Conservation (phyloP, 2,329 filamentous ascomycete genomes). For the Anisogramma anomala region DNA sequence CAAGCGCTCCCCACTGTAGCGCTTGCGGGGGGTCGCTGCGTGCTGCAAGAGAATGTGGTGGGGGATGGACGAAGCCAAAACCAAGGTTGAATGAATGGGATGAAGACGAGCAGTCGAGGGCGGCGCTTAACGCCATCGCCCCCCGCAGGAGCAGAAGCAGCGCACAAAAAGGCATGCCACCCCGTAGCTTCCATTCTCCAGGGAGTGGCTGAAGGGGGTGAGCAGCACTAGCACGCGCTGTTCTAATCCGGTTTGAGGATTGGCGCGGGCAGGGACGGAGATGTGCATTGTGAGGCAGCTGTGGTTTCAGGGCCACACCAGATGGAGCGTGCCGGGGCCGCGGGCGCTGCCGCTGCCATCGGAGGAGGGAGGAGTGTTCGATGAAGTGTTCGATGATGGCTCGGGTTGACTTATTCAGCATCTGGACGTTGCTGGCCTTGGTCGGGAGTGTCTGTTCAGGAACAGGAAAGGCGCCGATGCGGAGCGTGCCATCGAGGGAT, state of each 20-base stretch:
- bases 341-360: conserved; percentile 3
- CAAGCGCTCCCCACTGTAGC: not conserved
- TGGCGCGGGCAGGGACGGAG: conserved; percentile 1
- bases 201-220: too few relatives aligned
- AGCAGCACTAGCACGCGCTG: too few relatives aligned
- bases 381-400: conserved; percentile 9
- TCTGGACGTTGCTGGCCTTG: too few relatives aligned
- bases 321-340: conserved; percentile 14
- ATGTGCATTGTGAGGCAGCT: conserved; percentile 12
- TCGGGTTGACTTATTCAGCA: too few relatives aligned
- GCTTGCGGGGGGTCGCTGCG: not conserved
- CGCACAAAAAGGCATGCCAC: conserved; percentile 12
- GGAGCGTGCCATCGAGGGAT: not conserved
- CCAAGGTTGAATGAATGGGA: conserved; percentile 9
- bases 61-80: conserved; percentile 13
- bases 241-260: conserved; percentile 12
- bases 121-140: not conserved
- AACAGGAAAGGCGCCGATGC: conserved; percentile 13
- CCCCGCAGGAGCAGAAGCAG: conserved; percentile 13
- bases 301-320: conserved; percentile 11
- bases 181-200: too few relatives aligned
- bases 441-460: conserved; percentile 2
- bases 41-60: too few relatives aligned
- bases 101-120: not conserved
- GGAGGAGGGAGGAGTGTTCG: conserved; percentile 3